Base-by-base conservation (phyloP, 2,329 filamentous ascomycete genomes). In the Leptographium flavum region DNA sequence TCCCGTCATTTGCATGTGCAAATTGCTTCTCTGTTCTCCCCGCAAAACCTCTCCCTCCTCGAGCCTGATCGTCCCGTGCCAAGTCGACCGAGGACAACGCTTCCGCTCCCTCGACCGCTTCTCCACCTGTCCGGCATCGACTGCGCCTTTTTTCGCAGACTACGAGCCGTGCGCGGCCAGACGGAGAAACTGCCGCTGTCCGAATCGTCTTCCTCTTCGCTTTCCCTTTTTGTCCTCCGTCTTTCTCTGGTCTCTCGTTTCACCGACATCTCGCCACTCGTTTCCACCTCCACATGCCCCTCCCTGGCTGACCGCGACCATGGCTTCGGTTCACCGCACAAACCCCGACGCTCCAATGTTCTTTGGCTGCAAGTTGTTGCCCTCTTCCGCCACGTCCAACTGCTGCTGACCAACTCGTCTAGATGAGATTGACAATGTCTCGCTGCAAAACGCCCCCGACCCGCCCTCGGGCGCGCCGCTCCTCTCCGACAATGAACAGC, bases 381-480 rank as follows among this genome's bases (percentile, higher is more conserved):
- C 23, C 15, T 17, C n/a, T 9, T 15, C 15, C n/a, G 7, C 23
- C 39, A 5, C 25, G 17, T 31, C 19, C 33, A 2, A 13, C 33
- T 36, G 17, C 10, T 19, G 33, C 33, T 36, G 13, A 21, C 19
- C 2, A 11, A 17, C 19, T 19, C 28, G n/a, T 19, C 17, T 45
- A 74, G 70, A 73, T 58, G 57, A 62, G 38, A 60, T 48, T n/a
- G 62, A 68, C 51, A 66, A 68, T 45, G 57, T 58, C 44, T 64
- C 68, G 22, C 64, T 68, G 45, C 63, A 67, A 46, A 67, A 73
- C 52, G 70, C 78, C 44, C 78, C 79, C 37, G 74, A 76, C 42
- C 75, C 76, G 40, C 74, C 79, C 10, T 73, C 72, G 3, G 80
- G 79, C n/a, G 71, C 71, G 32, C 74, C 79, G 17, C 67, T 85